Evolutionary conservation across 2,329 filamentous ascomycete species (phyloP), one percentile per base, ranked within the genome.

Genomic region (Diplodia sapinea): DNA sequence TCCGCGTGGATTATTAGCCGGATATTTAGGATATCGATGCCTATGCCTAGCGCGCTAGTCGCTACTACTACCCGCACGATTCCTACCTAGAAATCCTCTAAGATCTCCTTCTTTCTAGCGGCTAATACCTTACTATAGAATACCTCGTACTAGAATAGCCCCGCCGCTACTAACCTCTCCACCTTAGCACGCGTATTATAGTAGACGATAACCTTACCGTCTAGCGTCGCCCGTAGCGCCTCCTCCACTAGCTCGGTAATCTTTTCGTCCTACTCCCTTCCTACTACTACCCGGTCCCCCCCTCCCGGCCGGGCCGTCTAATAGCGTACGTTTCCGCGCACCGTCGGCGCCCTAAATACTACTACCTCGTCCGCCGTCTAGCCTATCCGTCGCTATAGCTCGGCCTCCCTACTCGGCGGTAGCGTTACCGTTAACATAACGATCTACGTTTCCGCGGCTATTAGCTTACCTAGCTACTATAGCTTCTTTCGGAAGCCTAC

Each of bases 361-460:
- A 23, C 23, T 11, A 52, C 50, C 23, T 17, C 50, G 20, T 52
- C 50, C 50, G 50, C 50, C 20, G 23, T 26, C 50, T 11, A 52
- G 4, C 50, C 50, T 11, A 52, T 52, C 50, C n/a, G 20, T 9
- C 12, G 8, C n/a, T 29, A 29, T 11, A 52, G 23, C 23, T 5
- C 29, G 50, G 23, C 50, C 23, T 52, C 50, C 23, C 29, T 23
- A 8, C n/a, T n/a, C 50, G 67, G 72, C 56, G 62, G 71, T 38
- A 74, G 69, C 51, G 65, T 73, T 55, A 64, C 72, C 65, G 64
- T 74, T 50, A 74, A 70, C 20, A 71, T 56, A 12, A 73, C 73
- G 23, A 74, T 71, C 71, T 73, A 67, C 66, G 68, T 72, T 66
- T 71, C 65, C 4, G 65, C 67, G 7, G 23, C 20, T 29, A 64